These are phyloP conservation scores for Pichia nanzhaoensis DNA, from an alignment of 805 yeast species.

Conservation along the genomic window DNA sequence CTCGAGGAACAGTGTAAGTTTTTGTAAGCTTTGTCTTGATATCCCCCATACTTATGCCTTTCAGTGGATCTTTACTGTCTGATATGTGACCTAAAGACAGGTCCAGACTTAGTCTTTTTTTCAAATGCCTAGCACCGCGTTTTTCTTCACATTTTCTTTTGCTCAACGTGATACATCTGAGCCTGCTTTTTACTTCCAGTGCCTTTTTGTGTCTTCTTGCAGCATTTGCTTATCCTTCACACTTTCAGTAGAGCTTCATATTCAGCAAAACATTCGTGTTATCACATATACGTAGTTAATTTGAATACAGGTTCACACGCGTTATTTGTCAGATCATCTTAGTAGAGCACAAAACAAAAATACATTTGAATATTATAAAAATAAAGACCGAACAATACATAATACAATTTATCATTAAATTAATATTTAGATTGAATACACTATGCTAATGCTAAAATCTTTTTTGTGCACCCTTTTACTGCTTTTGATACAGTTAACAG, in stretches of 20 bases:
- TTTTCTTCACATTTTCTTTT: not conserved
- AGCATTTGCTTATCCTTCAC: too few species aligned
- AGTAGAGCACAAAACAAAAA: too few species aligned
- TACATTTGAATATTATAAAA: too few species aligned
- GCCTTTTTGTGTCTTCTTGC: too few species aligned
- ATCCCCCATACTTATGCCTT: not conserved
- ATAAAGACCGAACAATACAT: not conserved
- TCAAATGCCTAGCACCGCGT: not conserved
- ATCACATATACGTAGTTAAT: too few species aligned
- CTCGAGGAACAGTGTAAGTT: constrained; percentile 21
- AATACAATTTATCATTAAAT: not conserved
- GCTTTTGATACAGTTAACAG: constrained; percentile 15
- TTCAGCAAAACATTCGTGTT: too few species aligned
- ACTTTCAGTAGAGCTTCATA: too few species aligned
- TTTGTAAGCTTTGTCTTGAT: not conserved
- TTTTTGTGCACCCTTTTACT: not conserved
- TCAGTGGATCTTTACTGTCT: too few species aligned
- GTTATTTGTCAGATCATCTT: too few species aligned
- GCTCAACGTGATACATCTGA: not conserved
- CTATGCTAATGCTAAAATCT: constrained; percentile 2
- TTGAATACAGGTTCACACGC: too few species aligned
- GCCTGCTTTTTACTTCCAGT: too few species aligned
- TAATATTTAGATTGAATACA: not conserved
- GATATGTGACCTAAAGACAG: not conserved
- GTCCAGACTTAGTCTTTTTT: not conserved